Base-by-base conservation (phyloP, 352 stramenopile genomes). In the Elongisporangium anandrum region DNA sequence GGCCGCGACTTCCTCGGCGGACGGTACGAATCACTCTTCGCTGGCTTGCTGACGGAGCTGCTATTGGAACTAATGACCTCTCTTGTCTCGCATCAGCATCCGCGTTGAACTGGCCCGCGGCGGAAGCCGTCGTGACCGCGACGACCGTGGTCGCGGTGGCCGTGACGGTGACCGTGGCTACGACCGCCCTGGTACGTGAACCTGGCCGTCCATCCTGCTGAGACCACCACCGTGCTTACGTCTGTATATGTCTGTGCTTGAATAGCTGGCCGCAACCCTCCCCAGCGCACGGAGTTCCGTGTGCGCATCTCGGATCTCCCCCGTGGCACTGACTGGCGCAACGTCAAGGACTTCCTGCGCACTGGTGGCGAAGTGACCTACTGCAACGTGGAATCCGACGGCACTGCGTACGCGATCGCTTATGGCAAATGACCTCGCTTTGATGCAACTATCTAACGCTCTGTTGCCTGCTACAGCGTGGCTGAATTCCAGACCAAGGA, bases 271-370 rank as follows among this genome's bases (percentile, higher is more conserved):
- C 82, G 85, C 61, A 90, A 86, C 69, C 77, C 81, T 57, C 81
- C 82, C 26, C 77, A 87, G 70, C 83, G 83, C 50, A 90, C 79
- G 23, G 82, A 94, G 56, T 90, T 73, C 72, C 77, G 77, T 51
- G 84, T 94, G 24, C 77, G 77, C 34, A 77, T 95, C 61, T 87
- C 86, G 50, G 86, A 92, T 52, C 69, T 95, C 39, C 82, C 84
- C 51, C 75, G 79, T 68, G 83, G 82, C 54, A 77, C 83, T 22
- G 84, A 94, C 69, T 95, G 86, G 86, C 86, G 84, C 50, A 88
- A 95, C 24, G 82, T 95, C 7, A 95, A 95, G 81, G 84, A 94
- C 66, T 91, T 91, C 61, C 64, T 95, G 17, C 86, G 84, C 65
- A 87, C 78, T 34, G 86, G 79, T 59, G 86, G 86, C 51, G 86